Conservation (phyloP, 106 monocot genomes). For the Ottelia alismoides region DNA sequence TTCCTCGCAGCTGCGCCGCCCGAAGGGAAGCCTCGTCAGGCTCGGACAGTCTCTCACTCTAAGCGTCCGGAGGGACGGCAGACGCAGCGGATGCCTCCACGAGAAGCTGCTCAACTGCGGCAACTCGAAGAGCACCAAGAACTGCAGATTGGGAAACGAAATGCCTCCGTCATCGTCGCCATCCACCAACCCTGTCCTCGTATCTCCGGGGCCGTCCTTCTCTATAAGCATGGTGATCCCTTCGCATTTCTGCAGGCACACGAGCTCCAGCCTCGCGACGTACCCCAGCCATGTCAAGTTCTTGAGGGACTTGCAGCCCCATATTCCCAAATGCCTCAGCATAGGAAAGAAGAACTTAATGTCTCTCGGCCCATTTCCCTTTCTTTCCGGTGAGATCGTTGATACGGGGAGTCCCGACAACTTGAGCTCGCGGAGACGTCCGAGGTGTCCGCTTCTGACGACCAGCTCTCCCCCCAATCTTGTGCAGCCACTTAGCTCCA, state of each 20-base stretch:
- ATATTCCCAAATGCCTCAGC: not conserved
- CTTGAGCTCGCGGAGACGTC: not conserved
- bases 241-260: not conserved
- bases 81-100: not conserved
- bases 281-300: not conserved
- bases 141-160: not conserved
- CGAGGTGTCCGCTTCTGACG: not conserved
- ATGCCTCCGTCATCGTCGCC: not conserved
- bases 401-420: not conserved
- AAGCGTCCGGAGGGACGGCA: not conserved
- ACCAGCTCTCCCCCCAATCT: not conserved
- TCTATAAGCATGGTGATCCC: not conserved
- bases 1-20: not conserved
- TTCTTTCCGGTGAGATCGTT: too few species aligned
- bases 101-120: not conserved
- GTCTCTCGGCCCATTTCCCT: too few species aligned
- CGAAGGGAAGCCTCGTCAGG: slow-evolving; percentile 9
- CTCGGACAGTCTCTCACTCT: not conserved
- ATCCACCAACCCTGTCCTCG: not conserved
- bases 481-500: not conserved
- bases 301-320: not conserved
- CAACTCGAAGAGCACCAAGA: not conserved
- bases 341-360: not conserved
- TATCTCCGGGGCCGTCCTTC: not conserved
- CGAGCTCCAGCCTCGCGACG: not conserved